A percentile compares a stretch with the other conserved stretches of the same genome.
Conservation (phyloP, 2,329 filamentous ascomycete genomes). For the Trichoderma pleuroti region DNA sequence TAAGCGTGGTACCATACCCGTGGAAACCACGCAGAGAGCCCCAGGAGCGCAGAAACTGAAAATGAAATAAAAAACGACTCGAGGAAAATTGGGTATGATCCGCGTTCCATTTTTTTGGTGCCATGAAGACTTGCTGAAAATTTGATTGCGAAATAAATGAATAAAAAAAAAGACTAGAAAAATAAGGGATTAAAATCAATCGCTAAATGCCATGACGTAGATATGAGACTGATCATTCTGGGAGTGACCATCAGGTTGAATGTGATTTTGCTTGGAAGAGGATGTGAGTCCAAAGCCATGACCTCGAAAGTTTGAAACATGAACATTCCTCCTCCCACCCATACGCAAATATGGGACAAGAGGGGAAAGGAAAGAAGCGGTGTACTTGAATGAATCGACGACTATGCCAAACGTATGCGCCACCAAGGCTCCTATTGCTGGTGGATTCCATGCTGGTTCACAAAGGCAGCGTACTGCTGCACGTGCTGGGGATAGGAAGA, state of each 20-base stretch:
- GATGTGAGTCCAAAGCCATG: slow-evolving; percentile 7
- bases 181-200: slow-evolving; percentile 31
- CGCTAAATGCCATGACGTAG: slow-evolving; percentile 48
- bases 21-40: slow-evolving; percentile 14
- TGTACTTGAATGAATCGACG: slow-evolving; percentile 5
- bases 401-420: slow-evolving; percentile 13
- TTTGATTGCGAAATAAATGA: slow-evolving; percentile 30
- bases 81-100: slow-evolving; percentile 36
- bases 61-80: slow-evolving; percentile 24
- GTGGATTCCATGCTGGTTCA: slow-evolving; percentile 41
- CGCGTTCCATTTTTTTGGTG: slow-evolving; percentile 38
- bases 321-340: neutral
- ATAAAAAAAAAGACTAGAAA: slow-evolving; percentile 24
- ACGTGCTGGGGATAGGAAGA: slow-evolving; percentile 32
- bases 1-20: slow-evolving; percentile 19
- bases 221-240: slow-evolving; percentile 36
- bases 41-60: slow-evolving; percentile 24
- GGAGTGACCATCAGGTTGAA: slow-evolving; percentile 24
- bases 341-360: neutral
- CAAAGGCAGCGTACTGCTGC: slow-evolving; percentile 38
- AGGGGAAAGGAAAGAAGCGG: neutral
- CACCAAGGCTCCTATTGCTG: slow-evolving; percentile 37
- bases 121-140: slow-evolving; percentile 36
- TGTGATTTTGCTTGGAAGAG: slow-evolving; percentile 15
- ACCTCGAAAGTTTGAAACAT: slow-evolving; percentile 18